Evolutionary conservation across 169 alveolate genomes (phyloP).

Genomic region (Babesia ovata): DNA sequence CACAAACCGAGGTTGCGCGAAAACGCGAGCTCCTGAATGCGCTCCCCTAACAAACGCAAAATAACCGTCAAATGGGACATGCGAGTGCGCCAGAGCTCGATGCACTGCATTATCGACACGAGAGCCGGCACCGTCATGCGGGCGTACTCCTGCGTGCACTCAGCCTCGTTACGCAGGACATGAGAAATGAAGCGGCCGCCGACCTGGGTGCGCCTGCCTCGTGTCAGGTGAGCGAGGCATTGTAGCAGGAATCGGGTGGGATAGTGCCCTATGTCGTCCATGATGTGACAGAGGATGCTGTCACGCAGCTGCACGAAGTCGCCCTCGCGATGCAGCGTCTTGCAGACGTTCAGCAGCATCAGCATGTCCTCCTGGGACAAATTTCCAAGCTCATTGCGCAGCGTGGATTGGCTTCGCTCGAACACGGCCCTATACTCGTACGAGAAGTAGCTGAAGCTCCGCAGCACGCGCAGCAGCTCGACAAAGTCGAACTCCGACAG

Average conservation of each 20-base stretch:
- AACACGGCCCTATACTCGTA: slow-evolving; percentile 59
- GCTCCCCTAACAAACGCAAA: slow-evolving; percentile 21
- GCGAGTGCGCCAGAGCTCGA: slow-evolving; percentile 42
- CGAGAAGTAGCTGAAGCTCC: slow-evolving; percentile 54
- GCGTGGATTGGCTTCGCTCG: slow-evolving; percentile 1
- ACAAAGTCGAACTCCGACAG: slow-evolving; percentile 31
- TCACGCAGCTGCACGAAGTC: slow-evolving; percentile 41
- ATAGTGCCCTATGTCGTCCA: slow-evolving; percentile 21
- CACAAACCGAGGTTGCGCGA: slow-evolving; percentile 64
- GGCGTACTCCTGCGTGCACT: slow-evolving; percentile 23
- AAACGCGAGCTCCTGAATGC: slow-evolving; percentile 46
- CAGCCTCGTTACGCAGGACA: slow-evolving; percentile 29
- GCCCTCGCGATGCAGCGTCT: slow-evolving; percentile 39
- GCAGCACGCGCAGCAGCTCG: slow-evolving; percentile 40
- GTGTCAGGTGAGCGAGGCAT: slow-evolving; percentile 35
- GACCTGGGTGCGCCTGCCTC: slow-evolving; percentile 37
- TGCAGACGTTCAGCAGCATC: slow-evolving; percentile 60
- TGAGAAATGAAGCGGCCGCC: slow-evolving; percentile 42
- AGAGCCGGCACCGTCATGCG: slow-evolving; percentile 20
- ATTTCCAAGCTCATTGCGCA: slow-evolving; percentile 14
- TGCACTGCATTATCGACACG: slow-evolving; percentile 25
- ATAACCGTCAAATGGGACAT: slow-evolving; percentile 38
- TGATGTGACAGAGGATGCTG: slow-evolving; percentile 26
- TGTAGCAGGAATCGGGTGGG: slow-evolving; percentile 30
- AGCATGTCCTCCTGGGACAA: slow-evolving; percentile 57